These are phyloP conservation scores for Penicillium manginii DNA, from an alignment of 495 filamentous ascomycete genomes.

Conservation along the genomic window DNA sequence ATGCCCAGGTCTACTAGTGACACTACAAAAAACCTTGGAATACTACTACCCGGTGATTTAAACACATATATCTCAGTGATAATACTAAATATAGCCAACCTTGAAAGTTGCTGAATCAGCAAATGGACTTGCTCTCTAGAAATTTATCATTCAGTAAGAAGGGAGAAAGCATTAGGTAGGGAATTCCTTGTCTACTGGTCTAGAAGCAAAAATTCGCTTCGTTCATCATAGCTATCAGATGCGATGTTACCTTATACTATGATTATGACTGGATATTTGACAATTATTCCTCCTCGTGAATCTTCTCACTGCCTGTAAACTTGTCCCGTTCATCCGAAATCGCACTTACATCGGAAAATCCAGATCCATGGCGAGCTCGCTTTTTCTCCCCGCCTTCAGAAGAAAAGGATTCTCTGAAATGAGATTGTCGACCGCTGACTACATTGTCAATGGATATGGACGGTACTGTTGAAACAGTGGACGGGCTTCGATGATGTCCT, in stretches of 20 bases:
- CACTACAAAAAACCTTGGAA: too few relatives aligned
- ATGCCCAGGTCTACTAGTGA: too few relatives aligned
- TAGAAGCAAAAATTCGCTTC: not conserved
- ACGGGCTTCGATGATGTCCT: constrained; percentile 14
- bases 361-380: constrained; percentile 18
- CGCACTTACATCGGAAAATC: constrained; percentile 15
- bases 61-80: too few relatives aligned
- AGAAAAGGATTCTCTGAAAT: constrained; percentile 20
- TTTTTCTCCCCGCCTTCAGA: not conserved
- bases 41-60: too few relatives aligned
- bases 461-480: constrained; percentile 10
- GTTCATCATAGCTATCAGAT: not conserved
- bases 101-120: too few relatives aligned
- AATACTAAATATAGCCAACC: too few relatives aligned
- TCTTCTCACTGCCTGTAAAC: not conserved
- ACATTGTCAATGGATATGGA: constrained; percentile 24
- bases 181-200: not conserved
- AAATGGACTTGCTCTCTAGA: too few relatives aligned
- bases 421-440: constrained; percentile 11
- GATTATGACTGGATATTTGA: not conserved
- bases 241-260: not conserved
- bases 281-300: not conserved
- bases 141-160: too few relatives aligned
- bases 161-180: too few relatives aligned
- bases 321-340: not conserved